Conservation (phyloP, 208 protist species). For the Crithidia acanthocephali region DNA sequence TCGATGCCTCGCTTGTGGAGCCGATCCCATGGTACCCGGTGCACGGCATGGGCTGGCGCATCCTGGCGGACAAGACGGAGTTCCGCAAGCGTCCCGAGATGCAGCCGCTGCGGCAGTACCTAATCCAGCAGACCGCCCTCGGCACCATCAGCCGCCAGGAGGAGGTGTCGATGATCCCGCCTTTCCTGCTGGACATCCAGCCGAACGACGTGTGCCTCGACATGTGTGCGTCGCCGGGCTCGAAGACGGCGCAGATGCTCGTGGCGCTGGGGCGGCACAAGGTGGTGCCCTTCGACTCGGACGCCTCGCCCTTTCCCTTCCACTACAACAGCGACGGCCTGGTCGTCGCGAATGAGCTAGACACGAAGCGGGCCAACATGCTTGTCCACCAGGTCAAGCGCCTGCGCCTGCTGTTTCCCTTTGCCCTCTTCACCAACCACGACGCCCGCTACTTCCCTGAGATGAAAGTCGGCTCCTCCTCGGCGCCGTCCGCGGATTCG, state of each 20-base stretch:
- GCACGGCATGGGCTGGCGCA: slow-evolving; percentile 77
- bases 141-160: slow-evolving; percentile 89
- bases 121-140: slow-evolving; percentile 82
- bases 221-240: slow-evolving; percentile 92
- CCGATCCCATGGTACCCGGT: slow-evolving; percentile 88
- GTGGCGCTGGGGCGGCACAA: slow-evolving; percentile 83
- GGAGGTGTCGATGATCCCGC: slow-evolving; percentile 86
- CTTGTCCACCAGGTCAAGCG: slow-evolving; percentile 89
- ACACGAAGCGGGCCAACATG: slow-evolving; percentile 87
- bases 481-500: background rate
- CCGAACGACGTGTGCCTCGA: slow-evolving; percentile 83
- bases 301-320: slow-evolving; percentile 81
- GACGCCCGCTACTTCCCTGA: slow-evolving; percentile 87
- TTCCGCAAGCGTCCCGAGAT: slow-evolving; percentile 80
- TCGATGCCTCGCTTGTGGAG: slow-evolving; percentile 57
- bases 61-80: slow-evolving; percentile 77
- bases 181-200: slow-evolving; percentile 85
- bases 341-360: slow-evolving; percentile 89
- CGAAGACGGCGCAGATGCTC: slow-evolving; percentile 92
- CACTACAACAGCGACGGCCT: slow-evolving; percentile 75
- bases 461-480: slow-evolving; percentile 32
- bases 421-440: slow-evolving; percentile 92
- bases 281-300: slow-evolving; percentile 41
- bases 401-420: slow-evolving; percentile 83
- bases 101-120: slow-evolving; percentile 68